phyloP scores from a whole-genome alignment of 768 basidiomycete species.

The Kwoniella sp. region DNA sequence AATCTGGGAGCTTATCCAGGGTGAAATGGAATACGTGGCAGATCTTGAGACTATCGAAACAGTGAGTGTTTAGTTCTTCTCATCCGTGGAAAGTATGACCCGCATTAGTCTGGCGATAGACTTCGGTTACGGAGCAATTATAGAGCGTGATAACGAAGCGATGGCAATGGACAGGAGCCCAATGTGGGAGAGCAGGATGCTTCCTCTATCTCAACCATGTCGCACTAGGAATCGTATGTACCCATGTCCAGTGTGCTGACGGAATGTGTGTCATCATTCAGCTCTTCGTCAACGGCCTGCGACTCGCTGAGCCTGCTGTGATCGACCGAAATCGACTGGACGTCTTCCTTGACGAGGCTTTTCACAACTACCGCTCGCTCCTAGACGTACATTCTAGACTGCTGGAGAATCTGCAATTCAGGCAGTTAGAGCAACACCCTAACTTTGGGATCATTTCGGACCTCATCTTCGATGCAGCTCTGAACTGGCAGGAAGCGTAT shows the following conservation, averaged over 20 bases:
- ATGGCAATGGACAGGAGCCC: too few species aligned
- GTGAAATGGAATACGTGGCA: slow-evolving; percentile 92
- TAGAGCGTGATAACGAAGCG: too few species aligned
- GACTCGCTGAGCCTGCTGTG: slow-evolving; percentile 63
- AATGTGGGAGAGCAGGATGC: too few species aligned
- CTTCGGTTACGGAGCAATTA: too few species aligned
- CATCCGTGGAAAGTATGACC: too few species aligned
- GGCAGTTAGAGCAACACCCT: slow-evolving; percentile 58
- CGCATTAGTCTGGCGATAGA: too few species aligned
- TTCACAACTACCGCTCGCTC: slow-evolving; percentile 79
- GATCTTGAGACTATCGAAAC: slow-evolving; percentile 83
- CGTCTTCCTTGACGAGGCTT: slow-evolving; percentile 84
- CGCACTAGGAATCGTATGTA: too few species aligned
- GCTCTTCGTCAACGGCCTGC: slow-evolving; percentile 67
- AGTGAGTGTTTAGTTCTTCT: slow-evolving; percentile 59
- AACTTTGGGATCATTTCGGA: slow-evolving; percentile 53
- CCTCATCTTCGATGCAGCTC: slow-evolving; percentile 55
- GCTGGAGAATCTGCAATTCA: slow-evolving; percentile 48
- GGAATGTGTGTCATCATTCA: slow-evolving; percentile 48
- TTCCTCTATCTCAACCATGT: too few species aligned
- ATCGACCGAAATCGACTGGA: slow-evolving; percentile 63
- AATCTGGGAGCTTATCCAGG: slow-evolving; percentile 92
- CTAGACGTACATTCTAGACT: slow-evolving; percentile 52
- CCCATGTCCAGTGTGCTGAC: too few species aligned
- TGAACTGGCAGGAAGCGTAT: slow-evolving; percentile 57